Evolutionary conservation across 1,139 yeast species (phyloP), one percentile per base, ranked within the genome.

Genomic region (Zygoascus hellenicus): DNA sequence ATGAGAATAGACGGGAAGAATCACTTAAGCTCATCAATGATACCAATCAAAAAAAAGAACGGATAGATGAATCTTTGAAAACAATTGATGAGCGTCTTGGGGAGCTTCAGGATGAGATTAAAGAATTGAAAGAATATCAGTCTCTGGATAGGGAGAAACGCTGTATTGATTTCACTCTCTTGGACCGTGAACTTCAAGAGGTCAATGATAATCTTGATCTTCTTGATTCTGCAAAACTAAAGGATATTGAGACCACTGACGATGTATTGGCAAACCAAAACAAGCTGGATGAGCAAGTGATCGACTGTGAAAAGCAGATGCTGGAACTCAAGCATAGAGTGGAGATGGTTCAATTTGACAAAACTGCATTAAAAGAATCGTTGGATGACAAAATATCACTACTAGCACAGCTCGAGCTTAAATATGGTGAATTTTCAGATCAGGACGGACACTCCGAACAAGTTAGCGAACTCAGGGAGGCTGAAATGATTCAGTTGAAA

Each of bases 61-160:
- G 89, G 59, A 87, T 88, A 47, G 87, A 81, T 52, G 89, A 83
- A 55, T 80, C 89, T 59, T 71, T 92, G 58, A 65, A 66, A 6
- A 82, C 83, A 48, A 81, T 92, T 42, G 81, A 83, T 51, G 82
- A 77, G 39, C 74, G 96, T 55, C 71, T 92, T 40, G 70, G 76
- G 2, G 97, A 88, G 62, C 75, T 92, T 55, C 88, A 85, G 60
- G 75, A 82, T 48, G 98, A 92, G 63, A 83, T 85, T 49, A 75
- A 77, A 43, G 96, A 88, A 58, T 71, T 90, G 54, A 79, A 78
- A 54, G 75, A 77, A 48, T 88, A 72, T 60, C 95, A 86, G 59
- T 69, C 68, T 33, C 70, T 82, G 44, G 95, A 86, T 57, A 79
- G 77, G 52, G 75, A 75, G 49, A 79, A 85, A 55, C 84, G 88